Evolutionary conservation across 352 stramenopile species (phyloP).

Genomic region (Phytophthora syringae): DNA sequence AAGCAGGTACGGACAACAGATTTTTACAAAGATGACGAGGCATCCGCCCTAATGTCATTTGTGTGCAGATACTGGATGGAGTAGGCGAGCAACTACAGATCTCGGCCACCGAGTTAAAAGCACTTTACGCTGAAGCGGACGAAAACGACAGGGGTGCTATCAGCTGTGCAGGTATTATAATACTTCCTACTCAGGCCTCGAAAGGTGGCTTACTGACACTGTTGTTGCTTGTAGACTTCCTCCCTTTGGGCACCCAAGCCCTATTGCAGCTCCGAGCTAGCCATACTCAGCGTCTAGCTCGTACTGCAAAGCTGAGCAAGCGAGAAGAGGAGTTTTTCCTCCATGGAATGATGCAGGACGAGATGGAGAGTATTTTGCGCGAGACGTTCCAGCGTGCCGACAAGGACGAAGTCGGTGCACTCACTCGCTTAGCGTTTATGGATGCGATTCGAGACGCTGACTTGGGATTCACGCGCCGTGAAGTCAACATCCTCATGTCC

Average conservation of each 20-base stretch:
- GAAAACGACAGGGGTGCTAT: conserved; percentile 70
- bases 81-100: conserved; percentile 65
- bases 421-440: conserved; percentile 68
- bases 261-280: conserved; percentile 52
- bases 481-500: conserved; percentile 84
- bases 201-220: too few species aligned
- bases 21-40: too few species aligned
- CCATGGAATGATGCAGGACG: conserved; percentile 85
- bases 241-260: conserved; percentile 57
- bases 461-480: conserved; percentile 64
- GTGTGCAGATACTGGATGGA: conserved; percentile 37
- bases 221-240: conserved; percentile 56
- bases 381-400: conserved; percentile 81
- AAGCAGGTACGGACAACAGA: conserved; percentile 37
- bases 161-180: conserved; percentile 41
- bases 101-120: conserved; percentile 58
- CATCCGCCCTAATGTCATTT: too few species aligned
- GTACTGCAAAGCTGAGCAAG: conserved; percentile 50
- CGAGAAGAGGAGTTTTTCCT: conserved; percentile 58
- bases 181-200: too few species aligned
- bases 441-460: conserved; percentile 73
- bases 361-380: conserved; percentile 78
- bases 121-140: conserved; percentile 68
- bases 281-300: conserved; percentile 51
- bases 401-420: conserved; percentile 51